Conservation (phyloP, 352 stramenopile species). For the Pilasporangium apinafurcum region DNA sequence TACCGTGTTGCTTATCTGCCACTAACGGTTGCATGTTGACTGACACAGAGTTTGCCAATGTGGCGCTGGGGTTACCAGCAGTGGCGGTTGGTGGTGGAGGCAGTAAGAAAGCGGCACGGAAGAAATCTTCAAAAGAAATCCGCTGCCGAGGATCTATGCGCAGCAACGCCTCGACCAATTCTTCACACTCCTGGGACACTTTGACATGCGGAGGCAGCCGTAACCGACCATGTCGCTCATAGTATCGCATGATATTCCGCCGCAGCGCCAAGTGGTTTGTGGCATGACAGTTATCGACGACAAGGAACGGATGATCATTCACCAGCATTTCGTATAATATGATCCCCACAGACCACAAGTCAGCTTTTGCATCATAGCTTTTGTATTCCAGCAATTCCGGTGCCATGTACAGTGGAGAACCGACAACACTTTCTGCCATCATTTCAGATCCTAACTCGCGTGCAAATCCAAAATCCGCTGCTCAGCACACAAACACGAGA, state of each 20-base stretch:
- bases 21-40: constrained; percentile 59
- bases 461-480: constrained; percentile 74
- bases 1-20: constrained; percentile 58
- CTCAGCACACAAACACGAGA: not conserved
- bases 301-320: constrained; percentile 72
- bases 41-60: constrained; percentile 36
- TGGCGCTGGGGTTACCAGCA: constrained; percentile 4
- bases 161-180: constrained; percentile 50
- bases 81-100: constrained; percentile 35
- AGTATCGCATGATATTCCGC: constrained; percentile 76
- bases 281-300: constrained; percentile 67
- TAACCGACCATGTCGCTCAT: constrained; percentile 46
- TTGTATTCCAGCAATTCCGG: constrained; percentile 81
- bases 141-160: constrained; percentile 52
- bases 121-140: constrained; percentile 80
- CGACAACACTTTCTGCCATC: constrained; percentile 75
- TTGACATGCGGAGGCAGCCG: constrained; percentile 41
- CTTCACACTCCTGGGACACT: constrained; percentile 56
- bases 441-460: constrained; percentile 60
- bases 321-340: constrained; percentile 84
- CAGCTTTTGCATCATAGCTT: constrained; percentile 77
- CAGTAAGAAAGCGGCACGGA: constrained; percentile 58
- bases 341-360: constrained; percentile 77
- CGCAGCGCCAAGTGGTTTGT: constrained; percentile 75
- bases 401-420: constrained; percentile 76